Base-by-base conservation (phyloP, 2,329 filamentous ascomycete species). In the Hypoxylon rubiginosum region DNA sequence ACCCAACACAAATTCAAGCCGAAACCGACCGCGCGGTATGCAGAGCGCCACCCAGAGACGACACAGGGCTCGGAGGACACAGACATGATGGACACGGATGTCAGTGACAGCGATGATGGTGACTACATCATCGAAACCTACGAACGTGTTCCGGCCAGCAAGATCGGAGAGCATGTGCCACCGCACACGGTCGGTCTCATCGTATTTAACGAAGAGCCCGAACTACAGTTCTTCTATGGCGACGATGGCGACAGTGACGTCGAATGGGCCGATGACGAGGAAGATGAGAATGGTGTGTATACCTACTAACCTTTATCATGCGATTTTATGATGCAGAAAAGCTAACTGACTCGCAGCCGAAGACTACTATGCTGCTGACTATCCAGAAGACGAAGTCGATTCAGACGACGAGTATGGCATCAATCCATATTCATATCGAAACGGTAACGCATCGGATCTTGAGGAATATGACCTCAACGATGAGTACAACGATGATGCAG, bases 331-430 rank as follows among this genome's bases (percentile, higher is more conserved):
- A 13, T 39, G n/a, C 30, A 36, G 9, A 26, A 15, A 13, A 13
- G 32, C 64, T 67, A 52, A 67, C 55, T 2, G 4, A 24, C 43
- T 8, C 50, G 34, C 65, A 90, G 90, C 92, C 36, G 92, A 94
- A 75, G 91, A 93, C 73, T 90, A 93, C 78, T 93, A 94, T 74
- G 88, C 89, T 3, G 90, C 91, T 58, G 92, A 94, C 76, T 94
- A 94, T 71, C 92, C 92, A 0, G 92, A 94, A 67, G 91, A 94
- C 58, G 92, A 94, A 75, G 85, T 93, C 13, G 90, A 88, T 48
- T 90, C 88, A 15, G 91, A 93, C 71, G 89, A 91, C 69, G 89
- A 91, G 76, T 87, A 84, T 66, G 86, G 83, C 46, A 81, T 82
- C 9, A 84, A 87, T 58, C 76, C 86, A 1, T 90, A 90, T 74